These are phyloP conservation scores for Neofusicoccum ribis DNA, from an alignment of 2,329 filamentous ascomycete species.

Conservation along the genomic window DNA sequence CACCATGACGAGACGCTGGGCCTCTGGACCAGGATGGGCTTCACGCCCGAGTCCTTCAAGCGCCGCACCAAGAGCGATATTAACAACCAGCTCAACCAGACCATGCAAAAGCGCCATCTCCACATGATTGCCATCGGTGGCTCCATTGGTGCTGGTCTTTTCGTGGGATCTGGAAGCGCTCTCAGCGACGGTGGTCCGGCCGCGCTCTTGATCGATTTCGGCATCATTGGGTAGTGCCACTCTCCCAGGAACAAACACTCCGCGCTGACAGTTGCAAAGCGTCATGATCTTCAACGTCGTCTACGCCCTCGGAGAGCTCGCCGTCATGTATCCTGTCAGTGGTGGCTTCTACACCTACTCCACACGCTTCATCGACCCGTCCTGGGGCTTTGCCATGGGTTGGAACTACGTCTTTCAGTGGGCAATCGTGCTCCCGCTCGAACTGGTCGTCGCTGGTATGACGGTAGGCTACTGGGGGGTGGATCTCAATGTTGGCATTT, in stretches of 20 bases:
- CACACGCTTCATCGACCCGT: constrained; percentile 87
- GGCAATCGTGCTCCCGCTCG: constrained; percentile 78
- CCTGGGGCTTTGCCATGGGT: constrained; percentile 93
- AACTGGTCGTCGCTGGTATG: constrained; percentile 83
- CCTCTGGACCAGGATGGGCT: constrained; percentile 43
- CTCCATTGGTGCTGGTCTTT: constrained; percentile 75
- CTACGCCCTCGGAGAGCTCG: constrained; percentile 87
- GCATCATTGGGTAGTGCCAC: constrained; percentile 61
- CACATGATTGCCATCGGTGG: constrained; percentile 98
- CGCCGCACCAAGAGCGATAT: constrained; percentile 26
- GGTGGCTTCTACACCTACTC: constrained; percentile 92
- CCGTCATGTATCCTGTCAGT: constrained; percentile 85
- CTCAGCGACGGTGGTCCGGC: constrained; percentile 41
- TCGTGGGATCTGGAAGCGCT: constrained; percentile 68
- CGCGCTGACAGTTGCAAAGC: not conserved
- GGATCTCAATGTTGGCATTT: constrained; percentile 62
- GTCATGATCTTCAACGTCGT: constrained; percentile 90
- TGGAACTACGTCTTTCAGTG: constrained; percentile 94
- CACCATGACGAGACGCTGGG: constrained; percentile 19
- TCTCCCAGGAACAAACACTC: no score
- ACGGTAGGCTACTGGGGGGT: constrained; percentile 80
- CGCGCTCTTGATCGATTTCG: constrained; percentile 38
- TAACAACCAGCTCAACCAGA: constrained; percentile 62
- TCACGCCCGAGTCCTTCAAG: constrained; percentile 42
- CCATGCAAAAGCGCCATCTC: constrained; percentile 61